These are phyloP conservation scores for Eimeria sp. DNA, from an alignment of 169 alveolate species.

Conservation along the genomic window DNA sequence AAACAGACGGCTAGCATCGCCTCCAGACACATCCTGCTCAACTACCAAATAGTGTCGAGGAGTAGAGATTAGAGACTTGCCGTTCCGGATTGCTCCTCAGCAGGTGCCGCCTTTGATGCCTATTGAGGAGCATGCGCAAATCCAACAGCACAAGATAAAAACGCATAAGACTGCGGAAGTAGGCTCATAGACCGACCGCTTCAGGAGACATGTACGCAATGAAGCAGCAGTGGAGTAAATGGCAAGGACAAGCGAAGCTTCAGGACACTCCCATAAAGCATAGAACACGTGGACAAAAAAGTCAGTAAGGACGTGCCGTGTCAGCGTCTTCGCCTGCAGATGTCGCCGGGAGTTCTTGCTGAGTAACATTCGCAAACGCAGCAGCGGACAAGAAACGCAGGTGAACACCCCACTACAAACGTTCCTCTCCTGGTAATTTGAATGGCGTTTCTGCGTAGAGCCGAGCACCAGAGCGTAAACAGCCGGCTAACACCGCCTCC, in stretches of 20 bases:
- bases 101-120: no score
- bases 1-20: no score
- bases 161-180: not conserved
- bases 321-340: not conserved
- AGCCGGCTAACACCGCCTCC: not conserved
- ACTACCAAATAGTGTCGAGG: no score
- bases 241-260: no score
- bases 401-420: not conserved
- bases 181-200: no score
- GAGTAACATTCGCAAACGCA: not conserved
- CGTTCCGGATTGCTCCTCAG: no score
- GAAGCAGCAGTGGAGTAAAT: no score
- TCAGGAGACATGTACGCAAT: no score
- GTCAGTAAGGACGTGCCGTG: not conserved
- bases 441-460: not conserved
- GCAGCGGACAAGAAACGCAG: not conserved
- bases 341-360: not conserved
- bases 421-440: not conserved
- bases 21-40: no score
- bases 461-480: not conserved
- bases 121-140: not conserved
- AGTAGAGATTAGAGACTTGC: no score
- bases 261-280: no score
- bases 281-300: no score
- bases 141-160: not conserved